Percentiles rank a stretch among this genome's conserved stretches.
phyloP scores from a whole-genome alignment of 73 alveolate genomes.

The Paramecium sonneborni region DNA sequence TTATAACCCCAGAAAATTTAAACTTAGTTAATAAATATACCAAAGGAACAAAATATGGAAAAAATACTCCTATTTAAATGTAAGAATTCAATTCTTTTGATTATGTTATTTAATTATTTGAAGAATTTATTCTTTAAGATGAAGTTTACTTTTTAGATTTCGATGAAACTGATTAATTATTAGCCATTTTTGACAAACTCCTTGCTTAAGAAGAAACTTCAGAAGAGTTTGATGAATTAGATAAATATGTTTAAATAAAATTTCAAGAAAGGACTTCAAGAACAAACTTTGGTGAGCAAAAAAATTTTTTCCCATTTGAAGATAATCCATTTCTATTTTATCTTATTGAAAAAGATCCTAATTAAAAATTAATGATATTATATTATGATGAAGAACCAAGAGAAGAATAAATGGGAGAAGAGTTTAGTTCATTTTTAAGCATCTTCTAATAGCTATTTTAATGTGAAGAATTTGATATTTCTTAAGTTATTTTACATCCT shows the following conservation, averaged over 20 bases:
- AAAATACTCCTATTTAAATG: neutral
- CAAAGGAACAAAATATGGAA: constrained; percentile 2
- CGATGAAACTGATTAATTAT: neutral
- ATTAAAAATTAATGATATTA: neutral
- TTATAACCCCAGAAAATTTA: neutral
- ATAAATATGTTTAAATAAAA: neutral
- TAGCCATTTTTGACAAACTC: neutral
- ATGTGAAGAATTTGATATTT: neutral
- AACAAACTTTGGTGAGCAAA: neutral
- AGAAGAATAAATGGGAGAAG: neutral
- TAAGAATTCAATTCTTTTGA: neutral
- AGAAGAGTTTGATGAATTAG: neutral
- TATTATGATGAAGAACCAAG: neutral
- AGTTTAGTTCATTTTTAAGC: neutral
- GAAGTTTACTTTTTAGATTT: constrained; percentile 29
- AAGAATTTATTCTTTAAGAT: constrained; percentile 10
- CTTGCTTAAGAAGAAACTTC: neutral
- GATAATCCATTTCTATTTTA: neutral
- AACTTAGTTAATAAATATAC: neutral
- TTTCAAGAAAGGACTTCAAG: neutral
- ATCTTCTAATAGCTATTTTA: neutral
- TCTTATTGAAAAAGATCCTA: neutral
- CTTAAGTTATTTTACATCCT: neutral
- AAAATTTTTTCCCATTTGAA: constrained; percentile 3
- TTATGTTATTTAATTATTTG: neutral